Evolutionary conservation across 2,329 filamentous ascomycete species (phyloP).

Genomic region (Ophiostoma fasciatum): DNA sequence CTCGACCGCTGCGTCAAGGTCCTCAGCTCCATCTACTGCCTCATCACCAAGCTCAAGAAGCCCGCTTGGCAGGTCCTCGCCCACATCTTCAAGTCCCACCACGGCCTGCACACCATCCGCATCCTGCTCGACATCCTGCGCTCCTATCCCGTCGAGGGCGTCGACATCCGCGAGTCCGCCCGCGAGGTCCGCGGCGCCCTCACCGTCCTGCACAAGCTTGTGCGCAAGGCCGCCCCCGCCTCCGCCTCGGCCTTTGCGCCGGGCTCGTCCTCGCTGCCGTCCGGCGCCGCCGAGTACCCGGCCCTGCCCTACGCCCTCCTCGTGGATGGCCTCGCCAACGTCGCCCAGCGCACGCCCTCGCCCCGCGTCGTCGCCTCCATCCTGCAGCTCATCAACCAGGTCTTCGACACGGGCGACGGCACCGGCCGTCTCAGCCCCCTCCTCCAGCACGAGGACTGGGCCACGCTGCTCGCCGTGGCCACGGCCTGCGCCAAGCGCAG

Average conservation of each 20-base stretch:
- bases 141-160: constrained; percentile 28
- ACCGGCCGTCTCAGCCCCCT: constrained; percentile 40
- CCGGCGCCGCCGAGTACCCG: constrained; percentile 45
- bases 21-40: constrained; percentile 55
- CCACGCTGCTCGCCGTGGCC: constrained; percentile 43
- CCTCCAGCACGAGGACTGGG: constrained; percentile 52
- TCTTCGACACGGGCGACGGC: constrained; percentile 38
- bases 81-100: constrained; percentile 59
- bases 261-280: too few relatives aligned
- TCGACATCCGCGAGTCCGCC: constrained; percentile 34
- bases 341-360: constrained; percentile 29
- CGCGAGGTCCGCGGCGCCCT: constrained; percentile 48
- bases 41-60: constrained; percentile 45
- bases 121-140: constrained; percentile 48
- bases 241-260: constrained; percentile 46
- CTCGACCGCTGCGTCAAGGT: constrained; percentile 54
- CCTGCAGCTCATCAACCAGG: constrained; percentile 37
- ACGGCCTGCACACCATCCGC: constrained; percentile 53
- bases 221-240: constrained; percentile 43
- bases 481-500: constrained; percentile 33
- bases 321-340: constrained; percentile 39
- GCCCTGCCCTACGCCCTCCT: constrained; percentile 42
- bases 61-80: constrained; percentile 55
- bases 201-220: constrained; percentile 45
- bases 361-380: constrained; percentile 31